Conservation (phyloP, 2,329 filamentous ascomycete species). For the Talaromyces atroroseus region DNA sequence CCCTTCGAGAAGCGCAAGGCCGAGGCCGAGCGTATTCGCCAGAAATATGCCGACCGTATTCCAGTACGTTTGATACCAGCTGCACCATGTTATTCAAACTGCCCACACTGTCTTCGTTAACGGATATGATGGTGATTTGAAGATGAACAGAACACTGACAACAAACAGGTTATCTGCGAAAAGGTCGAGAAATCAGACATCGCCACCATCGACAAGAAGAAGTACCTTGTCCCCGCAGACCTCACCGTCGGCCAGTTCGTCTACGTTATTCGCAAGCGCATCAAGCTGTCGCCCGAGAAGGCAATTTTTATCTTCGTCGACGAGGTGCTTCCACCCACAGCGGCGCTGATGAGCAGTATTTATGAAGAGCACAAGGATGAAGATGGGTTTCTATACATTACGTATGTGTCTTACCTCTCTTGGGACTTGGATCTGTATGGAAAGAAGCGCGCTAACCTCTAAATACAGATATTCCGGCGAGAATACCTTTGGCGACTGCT, state of each 20-base stretch:
- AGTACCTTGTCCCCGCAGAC: conserved; percentile 96
- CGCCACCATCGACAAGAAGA: conserved; percentile 99
- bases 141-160: conserved; percentile 16
- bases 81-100: too few relatives aligned
- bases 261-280: conserved; percentile 99
- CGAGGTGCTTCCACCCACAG: conserved; percentile 92
- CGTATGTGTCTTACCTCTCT: conserved; percentile 49
- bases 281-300: conserved; percentile 99
- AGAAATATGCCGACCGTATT: conserved; percentile 98
- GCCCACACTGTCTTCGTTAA: too few relatives aligned
- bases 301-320: conserved; percentile 99
- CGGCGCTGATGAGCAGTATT: conserved; percentile 97
- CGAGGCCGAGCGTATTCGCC: conserved; percentile 96
- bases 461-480: conserved; percentile 77
- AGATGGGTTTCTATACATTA: conserved; percentile 95
- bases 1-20: conserved; percentile 99
- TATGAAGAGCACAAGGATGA: conserved; percentile 97
- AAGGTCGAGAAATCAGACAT: conserved; percentile 99
- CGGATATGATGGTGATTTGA: too few relatives aligned
- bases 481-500: conserved; percentile 79
- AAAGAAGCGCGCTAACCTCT: conserved; percentile 17
- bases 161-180: conserved; percentile 86
- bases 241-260: conserved; percentile 99
- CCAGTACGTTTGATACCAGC: conserved; percentile 62
- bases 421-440: neutral